Evolutionary conservation across 2,329 filamentous ascomycete genomes (phyloP).

Genomic region (Fusarium aywerte): DNA sequence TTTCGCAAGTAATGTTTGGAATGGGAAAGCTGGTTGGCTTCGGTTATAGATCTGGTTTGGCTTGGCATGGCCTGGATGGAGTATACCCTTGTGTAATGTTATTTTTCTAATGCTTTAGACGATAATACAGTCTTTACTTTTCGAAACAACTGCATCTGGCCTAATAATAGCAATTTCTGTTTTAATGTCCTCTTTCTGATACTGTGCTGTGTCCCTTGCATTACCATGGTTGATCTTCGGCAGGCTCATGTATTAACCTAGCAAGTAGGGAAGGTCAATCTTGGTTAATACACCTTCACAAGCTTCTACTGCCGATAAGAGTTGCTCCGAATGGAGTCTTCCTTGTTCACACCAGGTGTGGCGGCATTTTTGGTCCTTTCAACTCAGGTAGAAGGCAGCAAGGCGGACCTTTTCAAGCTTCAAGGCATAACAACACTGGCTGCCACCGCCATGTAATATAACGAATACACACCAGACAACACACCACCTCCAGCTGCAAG

Average conservation of each 20-base stretch:
- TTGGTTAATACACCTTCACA: too few species aligned
- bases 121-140: slow-evolving; percentile 1
- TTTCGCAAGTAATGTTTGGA: slow-evolving; percentile 26
- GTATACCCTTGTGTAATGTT: slow-evolving; percentile 45
- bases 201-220: background rate
- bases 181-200: background rate
- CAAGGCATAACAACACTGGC: background rate
- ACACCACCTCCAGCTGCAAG: background rate
- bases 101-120: slow-evolving; percentile 19
- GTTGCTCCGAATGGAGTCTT: background rate
- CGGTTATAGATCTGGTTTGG: background rate
- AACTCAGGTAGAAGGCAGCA: background rate
- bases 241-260: too few species aligned
- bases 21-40: slow-evolving; percentile 4
- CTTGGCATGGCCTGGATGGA: slow-evolving; percentile 12
- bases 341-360: background rate
- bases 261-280: too few species aligned
- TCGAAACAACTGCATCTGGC: background rate
- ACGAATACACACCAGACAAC: background rate
- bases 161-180: background rate
- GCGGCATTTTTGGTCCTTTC: background rate
- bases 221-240: background rate
- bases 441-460: background rate
- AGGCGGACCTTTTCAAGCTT: background rate
- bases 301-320: too few species aligned